Conservation (phyloP, 306 rosid species). For the Begonia masoniana region DNA sequence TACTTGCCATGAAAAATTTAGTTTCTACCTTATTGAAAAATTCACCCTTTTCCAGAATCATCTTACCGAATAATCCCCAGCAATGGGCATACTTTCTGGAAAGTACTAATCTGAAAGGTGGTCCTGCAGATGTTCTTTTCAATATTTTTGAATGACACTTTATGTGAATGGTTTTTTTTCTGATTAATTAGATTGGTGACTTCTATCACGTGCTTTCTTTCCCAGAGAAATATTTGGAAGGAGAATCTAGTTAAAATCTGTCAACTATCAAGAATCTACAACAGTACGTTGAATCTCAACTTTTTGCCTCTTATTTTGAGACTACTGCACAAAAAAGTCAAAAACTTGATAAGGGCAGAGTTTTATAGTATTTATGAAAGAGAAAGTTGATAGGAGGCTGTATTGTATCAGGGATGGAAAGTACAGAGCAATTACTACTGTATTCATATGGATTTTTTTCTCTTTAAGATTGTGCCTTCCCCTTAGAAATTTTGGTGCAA, state of each 20-base stretch:
- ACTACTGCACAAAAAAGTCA: too few species aligned
- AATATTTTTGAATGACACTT: slow-evolving; percentile 58
- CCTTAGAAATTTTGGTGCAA: too few species aligned
- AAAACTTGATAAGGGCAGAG: too few species aligned
- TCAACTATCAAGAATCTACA: slow-evolving; percentile 42
- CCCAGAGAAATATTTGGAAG: slow-evolving; percentile 71
- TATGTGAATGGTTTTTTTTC: background rate
- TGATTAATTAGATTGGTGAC: slow-evolving; percentile 2
- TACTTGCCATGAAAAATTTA: too few species aligned
- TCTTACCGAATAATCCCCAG: slow-evolving; percentile 80
- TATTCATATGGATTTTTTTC: too few species aligned
- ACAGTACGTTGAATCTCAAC: slow-evolving; percentile 26
- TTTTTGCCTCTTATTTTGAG: too few species aligned
- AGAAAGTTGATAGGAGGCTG: too few species aligned
- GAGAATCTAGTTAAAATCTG: slow-evolving; percentile 75
- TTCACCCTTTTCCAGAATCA: slow-evolving; percentile 34
- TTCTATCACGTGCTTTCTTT: slow-evolving; percentile 6
- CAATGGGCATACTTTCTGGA: slow-evolving; percentile 96
- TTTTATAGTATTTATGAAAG: too few species aligned
- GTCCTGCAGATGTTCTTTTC: slow-evolving; percentile 53
- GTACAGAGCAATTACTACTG: too few species aligned
- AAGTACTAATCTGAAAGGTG: slow-evolving; percentile 54
- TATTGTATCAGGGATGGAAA: too few species aligned
- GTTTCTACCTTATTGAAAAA: too few species aligned
- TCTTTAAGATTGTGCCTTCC: too few species aligned